These are phyloP conservation scores for Coemansia furcata DNA, from an alignment of 192 early-diverging fungal genomes.

Conservation along the genomic window DNA sequence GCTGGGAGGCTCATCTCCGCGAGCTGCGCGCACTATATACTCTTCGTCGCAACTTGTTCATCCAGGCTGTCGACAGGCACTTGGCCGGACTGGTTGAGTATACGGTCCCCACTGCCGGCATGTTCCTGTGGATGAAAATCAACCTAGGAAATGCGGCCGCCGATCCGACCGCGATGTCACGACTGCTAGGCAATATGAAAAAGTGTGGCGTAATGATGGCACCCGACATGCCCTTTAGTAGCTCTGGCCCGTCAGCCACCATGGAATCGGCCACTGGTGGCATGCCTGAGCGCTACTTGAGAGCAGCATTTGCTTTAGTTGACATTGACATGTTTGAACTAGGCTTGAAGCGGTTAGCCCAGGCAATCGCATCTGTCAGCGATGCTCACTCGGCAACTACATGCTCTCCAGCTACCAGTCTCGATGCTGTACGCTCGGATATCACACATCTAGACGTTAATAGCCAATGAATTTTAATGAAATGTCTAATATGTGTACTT, in stretches of 20 bases:
- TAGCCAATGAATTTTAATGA: background rate
- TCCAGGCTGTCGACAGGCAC: constrained; percentile 61
- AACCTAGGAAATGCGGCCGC: constrained; percentile 32
- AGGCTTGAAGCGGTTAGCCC: constrained; percentile 41
- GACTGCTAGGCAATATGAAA: constrained; percentile 42
- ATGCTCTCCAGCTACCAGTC: no score
- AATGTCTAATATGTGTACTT: background rate
- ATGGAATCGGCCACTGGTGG: background rate
- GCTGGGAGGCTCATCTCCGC: constrained; percentile 71
- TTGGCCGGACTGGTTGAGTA: constrained; percentile 61
- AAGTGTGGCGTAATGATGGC: constrained; percentile 54
- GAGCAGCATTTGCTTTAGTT: constrained; percentile 46
- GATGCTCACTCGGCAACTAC: background rate
- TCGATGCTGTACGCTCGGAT: background rate
- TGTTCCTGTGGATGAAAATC: constrained; percentile 87
- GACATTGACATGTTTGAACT: constrained; percentile 50
- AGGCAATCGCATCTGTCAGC: constrained; percentile 26
- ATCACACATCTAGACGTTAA: background rate
- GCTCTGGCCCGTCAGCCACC: background rate
- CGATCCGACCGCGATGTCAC: constrained; percentile 28
- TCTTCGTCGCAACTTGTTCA: constrained; percentile 66
- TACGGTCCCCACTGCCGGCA: constrained; percentile 64
- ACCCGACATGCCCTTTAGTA: constrained; percentile 40
- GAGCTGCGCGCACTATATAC: constrained; percentile 70
- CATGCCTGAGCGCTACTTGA: constrained; percentile 24